Evolutionary conservation across 208 protist genomes (phyloP), one percentile per base, ranked within the genome.

Genomic region (Trichomonas tenax): DNA sequence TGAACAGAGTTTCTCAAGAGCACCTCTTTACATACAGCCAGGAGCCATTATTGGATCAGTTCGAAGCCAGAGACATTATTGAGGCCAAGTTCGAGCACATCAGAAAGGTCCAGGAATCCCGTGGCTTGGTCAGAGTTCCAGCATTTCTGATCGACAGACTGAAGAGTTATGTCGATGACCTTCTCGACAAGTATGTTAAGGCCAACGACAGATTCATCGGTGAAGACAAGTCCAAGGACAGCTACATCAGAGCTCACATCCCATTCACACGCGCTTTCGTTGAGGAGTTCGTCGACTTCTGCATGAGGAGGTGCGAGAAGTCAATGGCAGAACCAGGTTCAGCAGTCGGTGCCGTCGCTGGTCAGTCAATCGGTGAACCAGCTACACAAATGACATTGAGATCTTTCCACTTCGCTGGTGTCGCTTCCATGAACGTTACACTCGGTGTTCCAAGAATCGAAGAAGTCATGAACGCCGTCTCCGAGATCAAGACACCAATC

Each of bases 351-450:
- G 99, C 99, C 23, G 98, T 99, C 96, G 99, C 98, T 45, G 99
- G 98, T 11, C 99, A 99, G 98, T 99, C 98, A 17, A 99, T 99
- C 88, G 99, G 99, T 96, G 99, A 99, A 97, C 99, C 99, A 46
- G 99, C 98, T 49, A 99, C 99, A 58, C 99, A 99, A 97, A 99
- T 99, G 99, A 99, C 99, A 0, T 98, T 99, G 31, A 99, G 99
- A 96, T 99, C 99, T 36, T 99, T 99, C 98, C 99, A 99, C 98
- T 99, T 99, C 98, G 99, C 99, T 51, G 99, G 99, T 96, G 99
- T 99, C 34, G 99, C 99, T 48, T 99, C 98, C 96, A 99, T 99
- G 99, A 99, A 97, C 98, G 98, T 97, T 40, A 98, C 98, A 8
- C 96, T 98, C 23, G 98, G 98, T 96, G 98, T 98, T 38, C 98